Percentiles rank a stretch among this genome's conserved stretches.
Evolutionary conservation across 2,329 filamentous ascomycete genomes (phyloP).

Genomic region (Penicillium nordicum): DNA sequence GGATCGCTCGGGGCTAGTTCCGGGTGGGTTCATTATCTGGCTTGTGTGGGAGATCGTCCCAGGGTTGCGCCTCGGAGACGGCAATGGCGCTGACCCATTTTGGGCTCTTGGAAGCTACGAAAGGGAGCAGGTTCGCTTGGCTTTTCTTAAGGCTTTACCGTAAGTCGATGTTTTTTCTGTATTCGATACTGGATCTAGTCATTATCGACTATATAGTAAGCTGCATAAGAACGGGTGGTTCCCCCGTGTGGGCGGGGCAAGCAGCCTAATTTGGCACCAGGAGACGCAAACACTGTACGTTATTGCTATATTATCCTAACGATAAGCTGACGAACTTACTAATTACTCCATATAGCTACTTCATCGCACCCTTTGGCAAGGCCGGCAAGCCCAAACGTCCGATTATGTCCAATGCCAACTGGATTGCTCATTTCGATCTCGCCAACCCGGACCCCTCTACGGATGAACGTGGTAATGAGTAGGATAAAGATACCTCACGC

Average conservation of each 20-base stretch:
- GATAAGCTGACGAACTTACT: background rate
- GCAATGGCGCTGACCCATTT: background rate
- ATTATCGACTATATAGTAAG: background rate
- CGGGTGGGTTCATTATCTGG: background rate
- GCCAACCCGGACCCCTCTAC: background rate
- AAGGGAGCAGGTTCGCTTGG: background rate
- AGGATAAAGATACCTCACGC: background rate
- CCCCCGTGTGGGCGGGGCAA: background rate
- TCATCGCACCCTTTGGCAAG: background rate
- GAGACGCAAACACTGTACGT: background rate
- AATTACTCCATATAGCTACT: background rate
- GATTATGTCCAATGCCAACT: background rate
- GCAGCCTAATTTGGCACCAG: background rate
- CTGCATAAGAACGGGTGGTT: background rate
- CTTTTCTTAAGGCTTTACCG: background rate
- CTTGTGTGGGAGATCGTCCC: background rate
- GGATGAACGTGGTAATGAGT: background rate
- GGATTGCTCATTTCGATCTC: background rate
- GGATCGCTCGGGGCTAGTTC: background rate
- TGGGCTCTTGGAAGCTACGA: background rate
- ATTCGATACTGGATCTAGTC: background rate
- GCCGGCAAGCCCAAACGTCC: background rate
- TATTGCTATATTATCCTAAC: background rate
- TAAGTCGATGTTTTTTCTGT: background rate
- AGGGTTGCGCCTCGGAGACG: background rate